phyloP scores from a whole-genome alignment of 1,284 basidiomycete genomes.

The Veloboletus limbatus region DNA sequence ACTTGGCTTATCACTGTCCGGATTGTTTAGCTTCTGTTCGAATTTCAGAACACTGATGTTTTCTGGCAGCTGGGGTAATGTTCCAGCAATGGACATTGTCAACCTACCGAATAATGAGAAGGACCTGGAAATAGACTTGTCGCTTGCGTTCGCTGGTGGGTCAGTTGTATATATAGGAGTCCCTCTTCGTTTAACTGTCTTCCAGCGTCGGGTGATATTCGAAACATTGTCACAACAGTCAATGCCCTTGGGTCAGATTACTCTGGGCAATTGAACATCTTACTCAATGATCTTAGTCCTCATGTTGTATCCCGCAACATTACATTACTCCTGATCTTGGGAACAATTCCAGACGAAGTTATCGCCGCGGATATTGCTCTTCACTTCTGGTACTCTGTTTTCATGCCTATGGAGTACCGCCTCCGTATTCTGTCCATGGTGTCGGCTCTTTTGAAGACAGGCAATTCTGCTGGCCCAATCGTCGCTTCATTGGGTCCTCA shows the following conservation, averaged over 20 bases:
- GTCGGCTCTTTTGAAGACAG: constrained; percentile 17
- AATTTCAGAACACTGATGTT: constrained; percentile 1
- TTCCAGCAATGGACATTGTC: constrained; percentile 38
- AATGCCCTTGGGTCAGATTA: constrained; percentile 27
- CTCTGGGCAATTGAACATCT: constrained; percentile 27
- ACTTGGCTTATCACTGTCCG: constrained; percentile 24
- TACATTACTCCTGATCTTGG: constrained; percentile 38
- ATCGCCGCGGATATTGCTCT: constrained; percentile 41
- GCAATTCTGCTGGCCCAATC: not conserved
- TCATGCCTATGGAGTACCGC: constrained; percentile 36
- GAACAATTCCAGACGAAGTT: constrained; percentile 26
- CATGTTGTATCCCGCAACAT: constrained; percentile 36
- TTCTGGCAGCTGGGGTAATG: constrained; percentile 20
- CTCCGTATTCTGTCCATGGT: constrained; percentile 20
- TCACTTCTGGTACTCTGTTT: constrained; percentile 45
- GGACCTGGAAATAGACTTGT: constrained; percentile 33
- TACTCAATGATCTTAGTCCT: constrained; percentile 38
- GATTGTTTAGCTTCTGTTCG: not conserved
- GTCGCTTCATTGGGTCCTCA: constrained; percentile 12
- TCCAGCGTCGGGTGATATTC: constrained; percentile 28
- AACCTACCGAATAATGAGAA: constrained; percentile 39
- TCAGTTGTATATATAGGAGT: not conserved
- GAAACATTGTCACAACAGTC: constrained; percentile 23
- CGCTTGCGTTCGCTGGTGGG: constrained; percentile 37
- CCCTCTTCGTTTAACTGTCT: not conserved